Evolutionary conservation across 768 basidiomycete species (phyloP).

Genomic region (Agrocybe chaxingu): DNA sequence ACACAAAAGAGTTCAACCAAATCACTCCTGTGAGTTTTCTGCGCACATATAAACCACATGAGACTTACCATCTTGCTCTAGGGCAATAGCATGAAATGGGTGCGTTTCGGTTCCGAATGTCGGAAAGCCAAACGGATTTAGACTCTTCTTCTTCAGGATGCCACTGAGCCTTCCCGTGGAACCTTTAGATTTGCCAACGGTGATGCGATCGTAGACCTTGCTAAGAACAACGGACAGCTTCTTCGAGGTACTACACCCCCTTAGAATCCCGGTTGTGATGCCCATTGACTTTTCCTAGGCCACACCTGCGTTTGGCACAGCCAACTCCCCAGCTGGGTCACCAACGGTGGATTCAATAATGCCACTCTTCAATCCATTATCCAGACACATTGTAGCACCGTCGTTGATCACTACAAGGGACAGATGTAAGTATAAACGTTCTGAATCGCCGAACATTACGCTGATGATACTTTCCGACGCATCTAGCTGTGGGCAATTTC

Average conservation of each 20-base stretch:
- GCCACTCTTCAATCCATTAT: slow-evolving; percentile 39
- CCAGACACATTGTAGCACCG: slow-evolving; percentile 41
- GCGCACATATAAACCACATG: not conserved
- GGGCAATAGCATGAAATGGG: slow-evolving; percentile 56
- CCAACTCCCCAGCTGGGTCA: slow-evolving; percentile 51
- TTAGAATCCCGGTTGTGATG: slow-evolving; percentile 2
- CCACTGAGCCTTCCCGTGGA: slow-evolving; percentile 48
- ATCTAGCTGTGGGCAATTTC: slow-evolving; percentile 1
- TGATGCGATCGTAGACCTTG: slow-evolving; percentile 41
- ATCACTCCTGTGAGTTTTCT: slow-evolving; percentile 34
- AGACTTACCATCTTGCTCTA: slow-evolving; percentile 1
- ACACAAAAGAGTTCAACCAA: slow-evolving; percentile 25
- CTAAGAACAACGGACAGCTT: slow-evolving; percentile 40
- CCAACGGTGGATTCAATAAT: slow-evolving; percentile 36
- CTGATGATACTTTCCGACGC: slow-evolving; percentile 10
- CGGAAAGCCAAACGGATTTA: not conserved
- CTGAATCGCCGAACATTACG: not conserved
- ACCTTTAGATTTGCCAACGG: slow-evolving; percentile 43
- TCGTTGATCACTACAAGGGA: slow-evolving; percentile 51
- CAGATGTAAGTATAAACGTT: slow-evolving; percentile 32
- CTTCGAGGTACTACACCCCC: slow-evolving; percentile 30
- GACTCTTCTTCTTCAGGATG: slow-evolving; percentile 30
- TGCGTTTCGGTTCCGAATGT: slow-evolving; percentile 10
- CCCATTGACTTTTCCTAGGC: slow-evolving; percentile 19
- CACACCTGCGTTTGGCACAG: slow-evolving; percentile 49